Base-by-base conservation (phyloP, 768 basidiomycete genomes). In the Piloderma croceum region DNA sequence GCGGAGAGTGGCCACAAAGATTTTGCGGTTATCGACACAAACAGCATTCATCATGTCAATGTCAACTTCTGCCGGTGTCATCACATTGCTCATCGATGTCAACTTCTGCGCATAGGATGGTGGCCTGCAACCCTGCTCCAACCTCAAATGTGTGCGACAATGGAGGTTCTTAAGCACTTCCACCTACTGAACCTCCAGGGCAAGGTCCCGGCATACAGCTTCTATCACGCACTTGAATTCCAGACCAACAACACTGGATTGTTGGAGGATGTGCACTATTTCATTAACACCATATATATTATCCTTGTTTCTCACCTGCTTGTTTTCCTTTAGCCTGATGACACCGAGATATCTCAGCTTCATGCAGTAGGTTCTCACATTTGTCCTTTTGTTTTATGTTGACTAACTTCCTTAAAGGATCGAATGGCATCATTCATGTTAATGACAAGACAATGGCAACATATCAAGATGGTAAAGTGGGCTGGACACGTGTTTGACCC, bases 11-110 rank as follows among this genome's bases (percentile, higher is more conserved):
- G 34, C 4, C 42, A 39, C 25, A 24, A 22, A 3, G 52, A 50
- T 23, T 49, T 62, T 36, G 45, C 47, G 3, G 43, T 59, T 19
- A n/a, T 62, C 10, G 43, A 59, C 23, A 43, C 38, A 20, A 54
- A 52, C 20, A 54, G 59, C 19, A 46, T 62, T n/a, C 57, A 60
- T 35, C 22, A 45, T 11, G 43, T 53, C 11, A 19, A 36, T 11
- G 24, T 60, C 13, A 34, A 48, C 17, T 62, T 56, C 31, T 62
- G 59, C 38, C 41, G 51, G 19, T 62, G 60, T 36, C n/a, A n/a
- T n/a, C n/a, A n/a, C n/a, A n/a, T n/a, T n/a, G n/a, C n/a, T n/a
- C 27, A 9, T 29, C 22, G 44, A 38, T 0, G 47, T 42, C 54
- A 56, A 22, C 36, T 59, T 1, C 21, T 59, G 6, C 36, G 47